Conservation (phyloP, 768 basidiomycete species). For the Mycena epipterygia region DNA sequence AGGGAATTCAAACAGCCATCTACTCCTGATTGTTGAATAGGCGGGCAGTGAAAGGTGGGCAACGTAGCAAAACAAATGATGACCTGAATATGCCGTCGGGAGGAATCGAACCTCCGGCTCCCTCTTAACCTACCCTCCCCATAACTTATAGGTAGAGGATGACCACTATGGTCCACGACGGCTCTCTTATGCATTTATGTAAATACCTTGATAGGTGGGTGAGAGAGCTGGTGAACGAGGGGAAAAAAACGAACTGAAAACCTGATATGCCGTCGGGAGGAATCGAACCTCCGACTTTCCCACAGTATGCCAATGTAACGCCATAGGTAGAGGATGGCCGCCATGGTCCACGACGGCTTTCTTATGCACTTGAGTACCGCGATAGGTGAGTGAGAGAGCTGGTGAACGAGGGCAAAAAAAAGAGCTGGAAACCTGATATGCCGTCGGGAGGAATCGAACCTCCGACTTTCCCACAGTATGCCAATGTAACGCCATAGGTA, state of each 20-base stretch:
- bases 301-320: background rate
- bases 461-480: too few relatives aligned
- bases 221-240: background rate
- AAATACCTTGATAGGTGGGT: background rate
- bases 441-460: too few relatives aligned
- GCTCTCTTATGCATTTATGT: background rate
- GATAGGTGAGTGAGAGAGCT: too few relatives aligned
- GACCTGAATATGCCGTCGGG: background rate
- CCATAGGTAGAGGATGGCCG: background rate
- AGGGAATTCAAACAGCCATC: background rate
- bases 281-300: background rate
- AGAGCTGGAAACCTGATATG: too few relatives aligned
- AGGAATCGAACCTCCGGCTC: background rate
- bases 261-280: background rate
- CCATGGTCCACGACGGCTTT: conserved; percentile 58
- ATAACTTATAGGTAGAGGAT: too few relatives aligned
- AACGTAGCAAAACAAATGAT: too few relatives aligned
- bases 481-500: too few relatives aligned
- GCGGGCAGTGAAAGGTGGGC: too few relatives aligned
- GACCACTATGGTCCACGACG: background rate
- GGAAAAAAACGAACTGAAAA: too few relatives aligned
- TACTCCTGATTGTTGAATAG: background rate
- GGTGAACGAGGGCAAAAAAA: too few relatives aligned
- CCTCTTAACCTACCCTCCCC: background rate
- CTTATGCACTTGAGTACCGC: too few relatives aligned